Percentiles rank a stretch among this genome's conserved stretches.
Conservation (phyloP, 495 filamentous ascomycete genomes). For the Entonaema liquescens region DNA sequence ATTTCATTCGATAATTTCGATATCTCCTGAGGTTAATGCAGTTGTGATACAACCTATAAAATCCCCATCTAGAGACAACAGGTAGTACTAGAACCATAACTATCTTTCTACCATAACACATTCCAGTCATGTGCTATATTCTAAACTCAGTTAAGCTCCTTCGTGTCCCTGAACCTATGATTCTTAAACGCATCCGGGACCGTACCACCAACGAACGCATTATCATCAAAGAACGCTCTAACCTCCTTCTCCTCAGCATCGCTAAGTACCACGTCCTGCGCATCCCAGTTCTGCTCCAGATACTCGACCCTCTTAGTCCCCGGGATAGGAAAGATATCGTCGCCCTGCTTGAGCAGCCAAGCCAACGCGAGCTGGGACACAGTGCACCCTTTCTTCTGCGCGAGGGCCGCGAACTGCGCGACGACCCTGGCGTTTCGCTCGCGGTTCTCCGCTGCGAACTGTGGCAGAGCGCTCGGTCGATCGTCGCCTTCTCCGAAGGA, state of each 20-base stretch:
- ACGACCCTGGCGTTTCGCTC: conserved; percentile 57
- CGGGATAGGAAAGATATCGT: conserved; percentile 66
- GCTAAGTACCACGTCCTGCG: conserved; percentile 56
- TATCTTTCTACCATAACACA: too few relatives aligned
- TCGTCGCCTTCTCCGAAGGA: conserved; percentile 44
- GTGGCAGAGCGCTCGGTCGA: conserved; percentile 49
- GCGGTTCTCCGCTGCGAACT: conserved; percentile 61
- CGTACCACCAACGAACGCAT: conserved; percentile 46
- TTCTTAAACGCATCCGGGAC: conserved; percentile 11
- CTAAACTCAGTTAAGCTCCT: background rate
- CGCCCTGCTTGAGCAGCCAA: conserved; percentile 62
- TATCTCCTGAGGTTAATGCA: too few relatives aligned
- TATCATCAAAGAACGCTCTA: conserved; percentile 51
- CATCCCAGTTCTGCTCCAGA: conserved; percentile 65
- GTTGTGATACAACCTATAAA: too few relatives aligned
- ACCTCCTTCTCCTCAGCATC: conserved; percentile 61
- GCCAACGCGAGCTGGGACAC: conserved; percentile 58
- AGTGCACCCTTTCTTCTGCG: conserved; percentile 57
- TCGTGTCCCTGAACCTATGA: conserved; percentile 30
- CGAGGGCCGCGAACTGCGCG: conserved; percentile 51
- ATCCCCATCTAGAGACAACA: too few relatives aligned
- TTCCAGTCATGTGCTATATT: background rate
- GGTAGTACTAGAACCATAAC: too few relatives aligned
- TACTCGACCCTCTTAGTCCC: conserved; percentile 65
- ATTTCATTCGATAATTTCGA: too few relatives aligned